Percentiles rank a stretch among this genome's conserved stretches.
Conservation (phyloP, 352 stramenopile species). For the Pythium vanterpoolii region DNA sequence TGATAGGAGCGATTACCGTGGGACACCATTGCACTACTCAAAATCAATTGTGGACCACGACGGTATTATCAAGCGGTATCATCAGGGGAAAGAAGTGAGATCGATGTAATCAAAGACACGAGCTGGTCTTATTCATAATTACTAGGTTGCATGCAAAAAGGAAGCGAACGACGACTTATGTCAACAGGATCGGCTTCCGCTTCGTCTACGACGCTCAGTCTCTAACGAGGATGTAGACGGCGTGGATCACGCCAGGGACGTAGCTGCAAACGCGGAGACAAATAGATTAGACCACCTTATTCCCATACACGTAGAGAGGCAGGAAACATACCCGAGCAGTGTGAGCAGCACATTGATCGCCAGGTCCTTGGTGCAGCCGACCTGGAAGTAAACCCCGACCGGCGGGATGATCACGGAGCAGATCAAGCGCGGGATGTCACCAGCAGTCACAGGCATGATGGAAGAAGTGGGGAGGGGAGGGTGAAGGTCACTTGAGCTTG, state of each 20-base stretch:
- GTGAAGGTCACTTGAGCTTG: neutral
- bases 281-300: neutral
- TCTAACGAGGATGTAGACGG: constrained; percentile 67
- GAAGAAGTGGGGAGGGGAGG: neutral
- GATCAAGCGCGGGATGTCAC: constrained; percentile 65
- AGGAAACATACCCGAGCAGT: constrained; percentile 35
- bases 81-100: no score
- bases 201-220: constrained; percentile 28
- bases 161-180: neutral
- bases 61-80: no score
- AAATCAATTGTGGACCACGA: no score
- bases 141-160: neutral
- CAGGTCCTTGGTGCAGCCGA: constrained; percentile 58
- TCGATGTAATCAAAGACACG: no score
- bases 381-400: constrained; percentile 57
- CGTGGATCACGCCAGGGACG: constrained; percentile 60
- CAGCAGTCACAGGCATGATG: constrained; percentile 57
- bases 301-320: neutral
- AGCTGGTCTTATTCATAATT: neutral
- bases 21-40: no score
- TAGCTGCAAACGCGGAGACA: constrained; percentile 28
- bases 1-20: no score
- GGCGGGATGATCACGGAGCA: constrained; percentile 66
- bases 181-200: neutral
- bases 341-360: constrained; percentile 71